Conservation (phyloP, 1,139 yeast genomes). For the Blastobotrys arbuscula region DNA sequence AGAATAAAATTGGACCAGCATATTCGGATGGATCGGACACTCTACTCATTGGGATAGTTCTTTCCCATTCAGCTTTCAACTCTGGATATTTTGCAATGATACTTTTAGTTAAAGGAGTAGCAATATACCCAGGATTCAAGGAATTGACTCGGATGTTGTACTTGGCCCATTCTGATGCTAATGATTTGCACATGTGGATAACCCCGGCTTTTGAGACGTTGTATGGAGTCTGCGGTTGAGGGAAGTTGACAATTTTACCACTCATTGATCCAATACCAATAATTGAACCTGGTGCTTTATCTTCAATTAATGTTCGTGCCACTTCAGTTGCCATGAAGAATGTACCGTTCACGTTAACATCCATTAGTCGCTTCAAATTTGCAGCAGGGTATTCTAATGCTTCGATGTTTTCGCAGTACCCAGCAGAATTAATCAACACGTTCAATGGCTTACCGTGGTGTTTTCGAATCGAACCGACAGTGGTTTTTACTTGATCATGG, state of each 20-base stretch:
- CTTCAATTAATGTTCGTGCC: conserved; percentile 61
- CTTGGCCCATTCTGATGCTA: conserved; percentile 83
- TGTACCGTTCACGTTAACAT: conserved; percentile 72
- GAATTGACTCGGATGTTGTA: conserved; percentile 73
- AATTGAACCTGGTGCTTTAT: conserved; percentile 50
- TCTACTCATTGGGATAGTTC: conserved; percentile 67
- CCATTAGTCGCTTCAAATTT: conserved; percentile 62
- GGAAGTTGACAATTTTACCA: conserved; percentile 74
- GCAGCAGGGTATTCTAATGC: conserved; percentile 72
- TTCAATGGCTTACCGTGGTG: conserved; percentile 60
- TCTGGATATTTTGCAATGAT: conserved; percentile 49
- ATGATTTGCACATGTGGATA: conserved; percentile 65
- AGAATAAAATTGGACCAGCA: conserved; percentile 70
- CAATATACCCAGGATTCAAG: conserved; percentile 75
- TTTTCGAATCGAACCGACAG: conserved; percentile 43
- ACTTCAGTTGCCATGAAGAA: conserved; percentile 59
- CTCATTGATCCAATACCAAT: conserved; percentile 83
- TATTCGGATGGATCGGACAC: conserved; percentile 76
- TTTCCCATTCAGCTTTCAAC: conserved; percentile 54
- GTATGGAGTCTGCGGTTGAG: conserved; percentile 81
- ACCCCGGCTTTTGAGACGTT: conserved; percentile 86
- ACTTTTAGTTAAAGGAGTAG: conserved; percentile 57
- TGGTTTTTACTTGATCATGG: conserved; percentile 52
- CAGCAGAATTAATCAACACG: conserved; percentile 70
- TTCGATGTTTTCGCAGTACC: conserved; percentile 75